Percentiles rank a stretch among this genome's conserved stretches.
Evolutionary conservation across 306 rosid genomes (phyloP).

Genomic region (barrel medic (Medicago truncatula)): DNA sequence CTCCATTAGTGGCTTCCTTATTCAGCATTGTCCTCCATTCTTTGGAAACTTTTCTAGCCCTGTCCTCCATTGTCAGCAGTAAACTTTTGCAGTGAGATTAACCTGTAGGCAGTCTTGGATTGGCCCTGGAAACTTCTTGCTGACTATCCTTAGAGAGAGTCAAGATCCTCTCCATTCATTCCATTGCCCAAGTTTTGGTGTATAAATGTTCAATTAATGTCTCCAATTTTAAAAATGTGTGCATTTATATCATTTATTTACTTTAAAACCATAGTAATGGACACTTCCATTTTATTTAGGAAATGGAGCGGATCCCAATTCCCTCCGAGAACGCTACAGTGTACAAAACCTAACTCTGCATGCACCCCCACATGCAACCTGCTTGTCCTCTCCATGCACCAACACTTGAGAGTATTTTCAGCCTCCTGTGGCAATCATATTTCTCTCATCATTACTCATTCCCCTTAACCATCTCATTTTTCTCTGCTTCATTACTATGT

Average conservation of each 20-base stretch:
- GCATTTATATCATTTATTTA: too few relatives aligned
- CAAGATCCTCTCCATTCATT: too few relatives aligned
- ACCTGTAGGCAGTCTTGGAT: constrained; percentile 12
- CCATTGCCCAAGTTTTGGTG: too few relatives aligned
- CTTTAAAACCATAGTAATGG: too few relatives aligned
- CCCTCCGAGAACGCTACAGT: not conserved
- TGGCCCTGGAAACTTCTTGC: not conserved
- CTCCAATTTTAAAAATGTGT: too few relatives aligned
- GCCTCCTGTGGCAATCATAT: not conserved
- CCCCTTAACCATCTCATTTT: not conserved
- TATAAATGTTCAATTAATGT: too few relatives aligned
- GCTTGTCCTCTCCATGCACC: not conserved
- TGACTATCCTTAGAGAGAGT: not conserved
- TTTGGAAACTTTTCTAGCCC: constrained; percentile 1
- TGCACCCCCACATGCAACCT: constrained; percentile 1
- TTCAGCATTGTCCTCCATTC: not conserved
- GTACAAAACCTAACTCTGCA: constrained; percentile 6
- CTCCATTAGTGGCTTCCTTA: not conserved
- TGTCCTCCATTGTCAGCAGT: constrained; percentile 9
- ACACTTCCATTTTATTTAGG: too few relatives aligned
- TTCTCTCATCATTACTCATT: constrained; percentile 3
- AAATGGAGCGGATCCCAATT: too few relatives aligned
- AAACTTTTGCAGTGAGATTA: not conserved
- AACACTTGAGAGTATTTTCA: not conserved
- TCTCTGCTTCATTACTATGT: not conserved